Percentiles rank a stretch among this genome's conserved stretches.
Evolutionary conservation across 148 eudicot genomes (phyloP).

Genomic region (Cornus kousa): DNA sequence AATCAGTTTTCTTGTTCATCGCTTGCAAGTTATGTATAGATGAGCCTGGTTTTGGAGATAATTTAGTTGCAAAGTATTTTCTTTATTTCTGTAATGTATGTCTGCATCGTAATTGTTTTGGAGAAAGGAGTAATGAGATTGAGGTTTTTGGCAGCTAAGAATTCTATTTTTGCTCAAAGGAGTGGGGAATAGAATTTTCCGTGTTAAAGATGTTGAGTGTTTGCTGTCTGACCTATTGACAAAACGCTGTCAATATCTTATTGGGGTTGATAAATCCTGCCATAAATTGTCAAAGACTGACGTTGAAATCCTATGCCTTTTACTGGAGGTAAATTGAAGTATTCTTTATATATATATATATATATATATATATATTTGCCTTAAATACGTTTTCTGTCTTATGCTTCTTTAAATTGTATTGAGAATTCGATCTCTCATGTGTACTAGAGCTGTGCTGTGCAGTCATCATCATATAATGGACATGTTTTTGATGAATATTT

Average conservation of each 20-base stretch:
- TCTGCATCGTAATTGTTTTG: not conserved
- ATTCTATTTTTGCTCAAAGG: conserved; percentile 70
- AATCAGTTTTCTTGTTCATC: conserved; percentile 2
- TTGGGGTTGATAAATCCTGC: conserved; percentile 27
- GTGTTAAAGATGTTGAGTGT: conserved; percentile 42
- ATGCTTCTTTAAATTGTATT: not conserved
- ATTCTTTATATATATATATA: not conserved
- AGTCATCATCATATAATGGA: conserved; percentile 34
- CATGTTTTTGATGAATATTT: conserved; percentile 40
- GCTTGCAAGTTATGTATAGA: not conserved
- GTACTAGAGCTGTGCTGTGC: conserved; percentile 43
- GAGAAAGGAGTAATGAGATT: not conserved
- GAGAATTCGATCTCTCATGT: not conserved
- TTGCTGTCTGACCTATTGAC: conserved; percentile 58
- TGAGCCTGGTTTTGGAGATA: not conserved
- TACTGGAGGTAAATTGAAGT: conserved; percentile 56
- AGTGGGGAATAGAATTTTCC: conserved; percentile 57
- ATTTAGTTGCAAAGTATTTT: not conserved
- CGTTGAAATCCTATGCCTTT: conserved; percentile 67
- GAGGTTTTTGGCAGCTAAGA: conserved; percentile 46
- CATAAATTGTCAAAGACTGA: conserved; percentile 52
- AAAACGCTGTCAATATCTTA: conserved; percentile 43
- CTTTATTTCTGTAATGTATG: not conserved
- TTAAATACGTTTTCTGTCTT: not conserved
- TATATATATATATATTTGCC: not conserved